phyloP scores from a whole-genome alignment of 2,329 filamentous ascomycete species.

The Hymenoscyphus infarciens region DNA sequence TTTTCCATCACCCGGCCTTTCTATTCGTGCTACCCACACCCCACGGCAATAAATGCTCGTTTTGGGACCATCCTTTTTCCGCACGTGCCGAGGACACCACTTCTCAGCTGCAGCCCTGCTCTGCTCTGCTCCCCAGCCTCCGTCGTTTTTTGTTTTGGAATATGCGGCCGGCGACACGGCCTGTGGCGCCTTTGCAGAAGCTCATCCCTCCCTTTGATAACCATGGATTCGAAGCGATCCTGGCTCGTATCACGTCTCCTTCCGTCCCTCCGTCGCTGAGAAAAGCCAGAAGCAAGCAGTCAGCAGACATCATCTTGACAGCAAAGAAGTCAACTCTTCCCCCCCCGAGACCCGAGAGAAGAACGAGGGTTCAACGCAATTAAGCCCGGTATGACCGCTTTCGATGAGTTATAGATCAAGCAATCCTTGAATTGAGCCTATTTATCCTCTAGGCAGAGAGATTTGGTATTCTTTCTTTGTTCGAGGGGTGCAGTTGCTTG shows the following conservation, averaged over 20 bases:
- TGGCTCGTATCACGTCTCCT: not conserved
- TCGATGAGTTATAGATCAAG: not conserved
- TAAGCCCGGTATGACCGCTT: not conserved
- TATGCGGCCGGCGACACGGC: not conserved
- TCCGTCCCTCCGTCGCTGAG: not conserved
- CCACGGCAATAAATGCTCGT: conserved; percentile 5
- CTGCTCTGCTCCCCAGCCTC: not conserved
- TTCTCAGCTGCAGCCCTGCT: conserved; percentile 3
- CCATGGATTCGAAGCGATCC: not conserved
- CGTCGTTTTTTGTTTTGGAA: conserved; percentile 3
- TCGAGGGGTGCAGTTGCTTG: not conserved
- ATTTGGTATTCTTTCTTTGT: not conserved
- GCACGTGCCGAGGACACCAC: not conserved
- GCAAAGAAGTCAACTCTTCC: not conserved
- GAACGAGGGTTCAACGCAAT: not conserved
- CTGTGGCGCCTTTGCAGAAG: too few relatives aligned
- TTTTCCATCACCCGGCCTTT: not conserved
- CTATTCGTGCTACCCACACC: conserved; percentile 1
- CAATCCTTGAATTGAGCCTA: conserved; percentile 4
- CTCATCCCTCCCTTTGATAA: too few relatives aligned
- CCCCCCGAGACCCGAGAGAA: not conserved
- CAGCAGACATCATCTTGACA: not conserved
- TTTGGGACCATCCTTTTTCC: not conserved
- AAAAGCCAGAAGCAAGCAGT: not conserved
- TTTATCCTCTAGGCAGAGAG: conserved; percentile 5